Evolutionary conservation across 2,329 filamentous ascomycete species (phyloP).

Genomic region (Lithohypha guttulata): DNA sequence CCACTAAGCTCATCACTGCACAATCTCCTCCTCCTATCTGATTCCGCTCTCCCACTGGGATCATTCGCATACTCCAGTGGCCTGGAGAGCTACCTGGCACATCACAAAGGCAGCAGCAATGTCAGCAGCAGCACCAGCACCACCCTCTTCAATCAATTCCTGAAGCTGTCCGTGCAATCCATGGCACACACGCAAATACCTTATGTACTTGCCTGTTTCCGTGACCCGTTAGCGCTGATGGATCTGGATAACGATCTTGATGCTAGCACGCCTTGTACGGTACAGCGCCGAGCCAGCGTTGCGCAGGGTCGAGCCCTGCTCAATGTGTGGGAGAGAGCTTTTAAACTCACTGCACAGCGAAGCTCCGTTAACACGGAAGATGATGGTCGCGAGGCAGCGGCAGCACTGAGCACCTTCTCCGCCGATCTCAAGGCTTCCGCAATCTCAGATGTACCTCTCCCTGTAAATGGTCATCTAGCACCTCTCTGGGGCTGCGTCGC

Average conservation of each 20-base stretch:
- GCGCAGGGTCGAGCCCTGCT: constrained; percentile 51
- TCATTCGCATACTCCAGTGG: constrained; percentile 57
- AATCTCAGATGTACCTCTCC: constrained; percentile 25
- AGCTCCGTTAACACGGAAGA: constrained; percentile 6
- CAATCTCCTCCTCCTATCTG: constrained; percentile 48
- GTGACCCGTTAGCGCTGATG: constrained; percentile 38
- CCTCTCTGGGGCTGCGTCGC: constrained; percentile 51
- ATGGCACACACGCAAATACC: constrained; percentile 50
- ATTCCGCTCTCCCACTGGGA: constrained; percentile 53
- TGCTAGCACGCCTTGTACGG: constrained; percentile 51
- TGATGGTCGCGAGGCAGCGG: constrained; percentile 18
- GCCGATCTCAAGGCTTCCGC: constrained; percentile 28
- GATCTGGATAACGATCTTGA: constrained; percentile 53
- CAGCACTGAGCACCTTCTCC: constrained; percentile 30
- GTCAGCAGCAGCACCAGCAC: background rate
- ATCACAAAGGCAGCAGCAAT: constrained; percentile 30
- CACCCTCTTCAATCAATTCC: constrained; percentile 43
- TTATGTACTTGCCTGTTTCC: constrained; percentile 47
- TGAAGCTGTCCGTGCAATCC: constrained; percentile 46
- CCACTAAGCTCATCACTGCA: constrained; percentile 17
- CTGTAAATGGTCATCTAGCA: constrained; percentile 45
- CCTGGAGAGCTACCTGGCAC: constrained; percentile 53
- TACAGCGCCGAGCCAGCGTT: constrained; percentile 50
- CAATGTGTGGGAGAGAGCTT: constrained; percentile 45
- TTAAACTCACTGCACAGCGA: constrained; percentile 13